A percentile compares a stretch with the other conserved stretches of the same genome.
phyloP scores from a whole-genome alignment of 179 eudicot genomes.

The Silene coronaria region DNA sequence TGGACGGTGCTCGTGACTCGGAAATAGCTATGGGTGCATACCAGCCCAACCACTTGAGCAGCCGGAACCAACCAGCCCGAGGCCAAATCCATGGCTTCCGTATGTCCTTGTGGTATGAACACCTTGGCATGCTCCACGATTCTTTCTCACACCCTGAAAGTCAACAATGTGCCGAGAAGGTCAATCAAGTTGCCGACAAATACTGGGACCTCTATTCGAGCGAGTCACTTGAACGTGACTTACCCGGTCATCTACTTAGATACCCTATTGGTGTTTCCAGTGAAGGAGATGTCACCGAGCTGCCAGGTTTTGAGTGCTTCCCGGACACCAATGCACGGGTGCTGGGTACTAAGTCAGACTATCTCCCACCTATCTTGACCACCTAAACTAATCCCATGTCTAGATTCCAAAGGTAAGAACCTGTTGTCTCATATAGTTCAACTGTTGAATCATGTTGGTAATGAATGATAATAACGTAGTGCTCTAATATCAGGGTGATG shows the following conservation, averaged over 20 bases:
- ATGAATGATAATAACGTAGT: constrained; percentile 18
- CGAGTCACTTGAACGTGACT: constrained; percentile 38
- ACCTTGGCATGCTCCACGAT: constrained; percentile 48
- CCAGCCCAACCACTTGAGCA: constrained; percentile 43
- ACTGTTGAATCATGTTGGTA: too few species aligned
- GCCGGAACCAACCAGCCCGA: constrained; percentile 32
- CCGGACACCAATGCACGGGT: constrained; percentile 55
- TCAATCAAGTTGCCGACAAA: constrained; percentile 39
- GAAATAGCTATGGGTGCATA: constrained; percentile 66
- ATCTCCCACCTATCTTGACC: constrained; percentile 53
- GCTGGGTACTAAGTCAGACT: constrained; percentile 39
- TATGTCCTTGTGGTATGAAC: constrained; percentile 59
- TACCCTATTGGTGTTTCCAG: constrained; percentile 45
- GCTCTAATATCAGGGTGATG: background rate
- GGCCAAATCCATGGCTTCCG: constrained; percentile 56
- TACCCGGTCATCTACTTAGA: constrained; percentile 53
- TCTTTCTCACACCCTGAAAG: constrained; percentile 38
- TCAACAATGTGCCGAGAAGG: constrained; percentile 41
- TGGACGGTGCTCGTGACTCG: constrained; percentile 57
- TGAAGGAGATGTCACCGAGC: constrained; percentile 40
- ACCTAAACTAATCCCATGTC: constrained; percentile 34
- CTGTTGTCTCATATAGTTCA: constrained; percentile 9
- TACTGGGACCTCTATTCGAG: constrained; percentile 54
- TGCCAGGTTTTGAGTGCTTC: constrained; percentile 47
- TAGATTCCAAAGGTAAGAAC: constrained; percentile 7